Evolutionary conservation across 2,329 filamentous ascomycete genomes (phyloP).

Genomic region (Fusarium multiceps): DNA sequence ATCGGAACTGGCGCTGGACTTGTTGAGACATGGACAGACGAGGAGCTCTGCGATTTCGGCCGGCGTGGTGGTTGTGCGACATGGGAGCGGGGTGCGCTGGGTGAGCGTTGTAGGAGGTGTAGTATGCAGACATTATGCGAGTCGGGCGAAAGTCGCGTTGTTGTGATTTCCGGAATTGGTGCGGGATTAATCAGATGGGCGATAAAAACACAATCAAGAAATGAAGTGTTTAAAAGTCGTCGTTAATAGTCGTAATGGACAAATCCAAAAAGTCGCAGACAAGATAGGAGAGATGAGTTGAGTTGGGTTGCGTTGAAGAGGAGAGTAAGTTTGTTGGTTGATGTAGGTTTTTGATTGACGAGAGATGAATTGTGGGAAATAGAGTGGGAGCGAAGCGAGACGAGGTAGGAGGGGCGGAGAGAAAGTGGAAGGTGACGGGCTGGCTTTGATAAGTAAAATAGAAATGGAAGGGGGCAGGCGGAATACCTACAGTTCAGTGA

Average conservation of each 20-base stretch:
- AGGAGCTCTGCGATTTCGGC: conserved; percentile 86
- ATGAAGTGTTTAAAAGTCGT: conserved; percentile 23
- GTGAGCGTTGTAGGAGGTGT: conserved; percentile 71
- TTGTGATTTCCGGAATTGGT: conserved; percentile 35
- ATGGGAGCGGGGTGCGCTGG: conserved; percentile 68
- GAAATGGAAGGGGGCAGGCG: conserved; percentile 26
- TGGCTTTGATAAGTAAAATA: conserved; percentile 44
- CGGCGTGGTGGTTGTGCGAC: conserved; percentile 83
- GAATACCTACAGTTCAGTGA: conserved; percentile 13
- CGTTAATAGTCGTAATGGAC: conserved; percentile 20
- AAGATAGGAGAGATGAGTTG: conserved; percentile 8
- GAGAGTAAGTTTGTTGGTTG: conserved; percentile 37
- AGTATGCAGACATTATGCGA: conserved; percentile 71
- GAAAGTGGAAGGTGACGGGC: conserved; percentile 39
- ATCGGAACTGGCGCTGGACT: conserved; percentile 84
- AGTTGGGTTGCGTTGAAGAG: conserved; percentile 13
- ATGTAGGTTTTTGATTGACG: conserved; percentile 36
- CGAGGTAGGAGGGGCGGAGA: conserved; percentile 44
- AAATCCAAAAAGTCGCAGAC: conserved; percentile 26
- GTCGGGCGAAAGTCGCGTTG: conserved; percentile 24
- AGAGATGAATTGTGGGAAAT: conserved; percentile 42
- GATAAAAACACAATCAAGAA: conserved; percentile 31
- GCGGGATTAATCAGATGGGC: conserved; percentile 46
- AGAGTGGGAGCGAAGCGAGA: conserved; percentile 45
- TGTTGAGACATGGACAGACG: conserved; percentile 84